Conservation (phyloP, 1,284 basidiomycete species). For the Microbotryomycetes sp. region DNA sequence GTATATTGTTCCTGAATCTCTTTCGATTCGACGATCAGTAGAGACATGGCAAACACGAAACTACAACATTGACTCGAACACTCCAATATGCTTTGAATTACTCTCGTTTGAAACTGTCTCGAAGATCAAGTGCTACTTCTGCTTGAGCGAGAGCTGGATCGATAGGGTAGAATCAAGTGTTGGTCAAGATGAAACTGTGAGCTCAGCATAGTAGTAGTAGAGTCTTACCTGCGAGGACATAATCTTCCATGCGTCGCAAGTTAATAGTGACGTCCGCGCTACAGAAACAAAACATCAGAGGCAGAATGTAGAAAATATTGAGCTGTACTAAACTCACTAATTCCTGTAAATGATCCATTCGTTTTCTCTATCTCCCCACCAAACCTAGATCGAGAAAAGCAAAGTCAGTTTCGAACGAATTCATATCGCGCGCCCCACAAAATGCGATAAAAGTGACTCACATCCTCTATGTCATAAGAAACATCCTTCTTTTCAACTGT, state of each 20-base stretch:
- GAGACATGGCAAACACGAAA: too few species aligned
- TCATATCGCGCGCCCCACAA: too few species aligned
- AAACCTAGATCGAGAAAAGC: neutral
- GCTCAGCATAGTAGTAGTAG: too few species aligned
- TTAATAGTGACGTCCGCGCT: neutral
- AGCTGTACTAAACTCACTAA: neutral
- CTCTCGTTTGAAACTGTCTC: neutral
- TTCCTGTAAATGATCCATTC: neutral
- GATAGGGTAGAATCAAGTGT: neutral
- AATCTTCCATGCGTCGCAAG: slow-evolving; percentile 1
- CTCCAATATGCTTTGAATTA: too few species aligned
- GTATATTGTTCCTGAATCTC: too few species aligned
- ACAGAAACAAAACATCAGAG: neutral
- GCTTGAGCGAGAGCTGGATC: neutral
- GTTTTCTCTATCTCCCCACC: neutral
- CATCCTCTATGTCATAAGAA: neutral
- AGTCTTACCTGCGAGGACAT: slow-evolving; percentile 7
- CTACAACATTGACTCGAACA: too few species aligned
- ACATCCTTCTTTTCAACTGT: neutral
- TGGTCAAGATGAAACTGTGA: neutral
- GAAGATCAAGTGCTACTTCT: slow-evolving; percentile 1
- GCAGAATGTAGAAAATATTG: neutral
- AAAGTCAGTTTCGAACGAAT: neutral
- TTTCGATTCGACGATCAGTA: too few species aligned
- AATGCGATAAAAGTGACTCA: neutral